These are phyloP conservation scores for Microbotryum silenes-acaulis DNA, from an alignment of 1,284 basidiomycete species.

Conservation along the genomic window DNA sequence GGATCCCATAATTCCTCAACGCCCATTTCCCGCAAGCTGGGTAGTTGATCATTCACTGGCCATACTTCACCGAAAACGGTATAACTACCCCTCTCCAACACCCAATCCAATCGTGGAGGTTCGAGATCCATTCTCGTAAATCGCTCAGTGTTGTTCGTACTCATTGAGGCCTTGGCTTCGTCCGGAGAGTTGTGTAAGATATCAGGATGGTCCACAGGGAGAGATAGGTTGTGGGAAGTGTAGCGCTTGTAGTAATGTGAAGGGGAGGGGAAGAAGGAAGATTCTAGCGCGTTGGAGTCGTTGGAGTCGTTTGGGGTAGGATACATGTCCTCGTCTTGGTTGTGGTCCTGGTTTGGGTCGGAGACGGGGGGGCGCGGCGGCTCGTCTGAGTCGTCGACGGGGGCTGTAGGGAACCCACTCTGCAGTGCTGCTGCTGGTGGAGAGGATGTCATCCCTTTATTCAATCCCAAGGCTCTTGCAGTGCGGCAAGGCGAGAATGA, in stretches of 20 bases:
- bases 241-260: conserved; percentile 36
- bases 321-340: too few species aligned
- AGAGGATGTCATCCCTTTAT: too few species aligned
- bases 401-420: too few species aligned
- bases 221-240: conserved; percentile 33
- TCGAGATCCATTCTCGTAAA: conserved; percentile 31
- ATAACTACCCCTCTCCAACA: conserved; percentile 37
- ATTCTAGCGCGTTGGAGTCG: conserved; percentile 13
- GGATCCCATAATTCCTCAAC: conserved; percentile 32
- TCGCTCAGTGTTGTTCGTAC: neutral
- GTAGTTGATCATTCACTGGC: conserved; percentile 35
- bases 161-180: neutral
- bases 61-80: conserved; percentile 37
- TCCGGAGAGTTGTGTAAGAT: neutral
- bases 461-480: too few species aligned
- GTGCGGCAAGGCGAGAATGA: too few species aligned
- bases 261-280: conserved; percentile 37
- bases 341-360: too few species aligned
- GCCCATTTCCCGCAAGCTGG: conserved; percentile 36
- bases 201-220: conserved; percentile 14
- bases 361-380: too few species aligned
- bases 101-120: conserved; percentile 37
- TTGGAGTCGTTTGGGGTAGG: conserved; percentile 2
- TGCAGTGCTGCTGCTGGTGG: too few species aligned
- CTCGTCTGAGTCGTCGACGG: too few species aligned